A percentile compares a stretch with the other conserved stretches of the same genome.
Evolutionary conservation across 257 asterid genomes (phyloP).

Genomic region (Solanum appendiculatum): DNA sequence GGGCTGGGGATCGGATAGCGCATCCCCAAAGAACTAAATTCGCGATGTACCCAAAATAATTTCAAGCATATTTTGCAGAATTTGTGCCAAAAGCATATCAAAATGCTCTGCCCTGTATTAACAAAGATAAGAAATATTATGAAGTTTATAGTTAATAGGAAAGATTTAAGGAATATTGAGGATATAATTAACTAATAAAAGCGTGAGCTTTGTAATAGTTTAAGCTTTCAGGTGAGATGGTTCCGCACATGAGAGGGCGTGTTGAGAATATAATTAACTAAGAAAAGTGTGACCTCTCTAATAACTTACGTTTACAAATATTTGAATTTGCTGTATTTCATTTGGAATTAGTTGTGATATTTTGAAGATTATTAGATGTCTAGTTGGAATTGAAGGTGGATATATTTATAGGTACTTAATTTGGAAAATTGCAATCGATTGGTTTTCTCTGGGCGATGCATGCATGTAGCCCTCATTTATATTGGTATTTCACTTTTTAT

Average conservation of each 20-base stretch:
- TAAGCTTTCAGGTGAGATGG: too few species aligned
- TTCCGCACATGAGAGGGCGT: rapidly evolving
- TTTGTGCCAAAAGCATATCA: background rate
- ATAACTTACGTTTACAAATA: too few species aligned
- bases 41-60: background rate
- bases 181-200: too few species aligned
- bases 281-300: too few species aligned
- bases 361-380: background rate
- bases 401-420: background rate
- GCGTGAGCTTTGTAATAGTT: rapidly evolving
- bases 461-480: background rate
- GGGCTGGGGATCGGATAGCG: background rate
- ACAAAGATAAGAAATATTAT: background rate
- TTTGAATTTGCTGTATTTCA: background rate
- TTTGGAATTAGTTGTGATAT: background rate
- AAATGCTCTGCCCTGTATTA: background rate
- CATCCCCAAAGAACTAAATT: background rate
- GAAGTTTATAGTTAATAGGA: background rate
- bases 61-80: background rate
- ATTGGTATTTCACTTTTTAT: background rate
- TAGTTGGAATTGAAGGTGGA: background rate
- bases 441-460: background rate
- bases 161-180: background rate
- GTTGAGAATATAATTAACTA: too few species aligned
- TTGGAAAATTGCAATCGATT: background rate